Percentiles rank a stretch among this genome's conserved stretches.
Conservation (phyloP, 768 basidiomycete genomes). For the Pleurotus platypus region DNA sequence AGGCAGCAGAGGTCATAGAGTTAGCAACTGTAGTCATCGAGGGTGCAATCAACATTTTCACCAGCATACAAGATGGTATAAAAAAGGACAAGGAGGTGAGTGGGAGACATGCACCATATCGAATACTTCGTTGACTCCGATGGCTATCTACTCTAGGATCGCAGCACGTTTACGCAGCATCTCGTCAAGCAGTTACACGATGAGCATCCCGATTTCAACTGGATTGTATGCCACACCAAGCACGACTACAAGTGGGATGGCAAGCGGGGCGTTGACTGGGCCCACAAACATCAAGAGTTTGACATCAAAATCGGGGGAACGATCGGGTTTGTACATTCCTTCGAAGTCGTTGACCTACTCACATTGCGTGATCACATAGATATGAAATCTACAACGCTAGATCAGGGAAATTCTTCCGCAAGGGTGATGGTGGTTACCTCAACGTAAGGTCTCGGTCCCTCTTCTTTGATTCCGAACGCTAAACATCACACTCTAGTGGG, state of each 20-base stretch:
- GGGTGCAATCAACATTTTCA: neutral
- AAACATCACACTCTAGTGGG: neutral
- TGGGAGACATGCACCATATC: neutral
- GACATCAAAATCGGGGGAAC: constrained; percentile 13
- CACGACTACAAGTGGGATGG: constrained; percentile 13
- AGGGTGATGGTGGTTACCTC: constrained; percentile 9
- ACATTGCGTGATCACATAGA: neutral
- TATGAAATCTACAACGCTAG: constrained; percentile 9
- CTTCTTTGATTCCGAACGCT: neutral
- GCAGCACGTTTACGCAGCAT: constrained; percentile 9
- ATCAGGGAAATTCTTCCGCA: constrained; percentile 1
- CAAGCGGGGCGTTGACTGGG: constrained; percentile 11
- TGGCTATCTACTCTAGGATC: neutral
- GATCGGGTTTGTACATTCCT: constrained; percentile 7
- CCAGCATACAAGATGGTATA: neutral
- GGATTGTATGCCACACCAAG: constrained; percentile 12
- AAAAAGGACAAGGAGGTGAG: neutral
- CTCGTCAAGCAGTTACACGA: constrained; percentile 2
- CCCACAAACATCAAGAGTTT: constrained; percentile 11
- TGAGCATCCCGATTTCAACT: constrained; percentile 12
- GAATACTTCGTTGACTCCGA: neutral
- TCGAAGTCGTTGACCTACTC: no score
- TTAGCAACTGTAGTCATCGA: neutral
- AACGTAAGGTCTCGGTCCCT: neutral
- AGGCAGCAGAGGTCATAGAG: neutral